Base-by-base conservation (phyloP, 306 rosid species). In the Glycyrrhiza uralensis region DNA sequence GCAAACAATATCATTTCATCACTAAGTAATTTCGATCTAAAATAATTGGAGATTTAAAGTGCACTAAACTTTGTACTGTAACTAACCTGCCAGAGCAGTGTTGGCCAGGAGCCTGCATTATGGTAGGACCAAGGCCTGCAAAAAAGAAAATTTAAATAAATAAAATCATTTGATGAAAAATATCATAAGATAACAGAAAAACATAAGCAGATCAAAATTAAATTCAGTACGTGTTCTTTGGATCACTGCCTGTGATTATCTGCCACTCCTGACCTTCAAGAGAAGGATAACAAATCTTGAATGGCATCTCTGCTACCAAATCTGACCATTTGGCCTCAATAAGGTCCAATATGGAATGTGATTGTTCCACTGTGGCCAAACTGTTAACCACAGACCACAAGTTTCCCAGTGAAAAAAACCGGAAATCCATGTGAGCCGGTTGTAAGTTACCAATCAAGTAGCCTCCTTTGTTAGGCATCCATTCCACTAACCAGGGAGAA, bases 391-490 rank as follows among this genome's bases (percentile, higher is more conserved):
- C 65, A 35, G 97, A 89, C 96, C 93, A 89, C 78, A 89, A 70
- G 80, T 89, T 92, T 78, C 97, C 97, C 2, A 92, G 85, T 7
- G 97, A 87, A 79, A 92, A 92, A 69, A 89, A 92, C 20, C 96
- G 84, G 75, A 92, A 92, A 86, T 92, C 97, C 97, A 92, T 92
- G 81, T 89, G 96, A 70, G 97, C 97, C n/a, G 97, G 97, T 71
- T 89, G 93, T 81, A 92, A 73, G 85, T 92, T 92, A 73, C 97
- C 97, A 59, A 86, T 87, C 18, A 92, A 83, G 79, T 92, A 89
- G 24, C 97, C 96, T 55, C 96, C 96, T 80, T 74, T 84, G 66
- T 61, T 81, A 8, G 92, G 96, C 86, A 92, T 92, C 96, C 96
- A 92, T 64, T 92, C 97, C 45, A 87, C 96, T 75, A 92, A 69